Conservation (phyloP, 306 rosid genomes). For the Trichosanthes truncata region DNA sequence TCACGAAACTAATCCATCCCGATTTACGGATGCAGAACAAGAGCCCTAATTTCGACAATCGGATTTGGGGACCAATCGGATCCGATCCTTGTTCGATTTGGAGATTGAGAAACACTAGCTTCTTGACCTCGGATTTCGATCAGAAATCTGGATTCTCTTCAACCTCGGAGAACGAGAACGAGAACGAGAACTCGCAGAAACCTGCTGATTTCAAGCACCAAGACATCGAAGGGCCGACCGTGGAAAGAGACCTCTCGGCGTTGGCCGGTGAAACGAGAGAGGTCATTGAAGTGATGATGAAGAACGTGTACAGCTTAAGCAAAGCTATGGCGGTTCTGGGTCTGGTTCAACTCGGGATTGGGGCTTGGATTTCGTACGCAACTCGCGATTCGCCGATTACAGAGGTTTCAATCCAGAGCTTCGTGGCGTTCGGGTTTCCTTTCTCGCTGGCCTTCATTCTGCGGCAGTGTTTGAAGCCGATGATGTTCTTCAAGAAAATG, state of each 20-base stretch:
- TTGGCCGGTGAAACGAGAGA: slow-evolving; percentile 59
- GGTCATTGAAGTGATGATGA: slow-evolving; percentile 43
- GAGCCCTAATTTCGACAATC: slow-evolving; percentile 22
- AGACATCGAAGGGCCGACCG: slow-evolving; percentile 92
- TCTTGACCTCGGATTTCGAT: not conserved
- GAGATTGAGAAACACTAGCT: not conserved
- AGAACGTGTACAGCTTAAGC: slow-evolving; percentile 48
- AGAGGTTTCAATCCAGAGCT: slow-evolving; percentile 53
- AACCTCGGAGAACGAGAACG: not conserved
- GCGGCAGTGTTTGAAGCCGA: slow-evolving; percentile 50
- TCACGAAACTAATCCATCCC: not conserved
- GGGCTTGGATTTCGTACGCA: slow-evolving; percentile 59
- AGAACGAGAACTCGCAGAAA: slow-evolving; percentile 17
- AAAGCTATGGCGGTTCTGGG: slow-evolving; percentile 44
- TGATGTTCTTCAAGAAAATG: slow-evolving; percentile 53
- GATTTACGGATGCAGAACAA: slow-evolving; percentile 18
- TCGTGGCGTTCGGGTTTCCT: slow-evolving; percentile 67
- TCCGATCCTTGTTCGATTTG: not conserved
- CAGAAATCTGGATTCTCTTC: not conserved
- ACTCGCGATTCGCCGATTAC: slow-evolving; percentile 25
- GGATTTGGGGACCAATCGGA: not conserved
- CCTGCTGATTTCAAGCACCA: slow-evolving; percentile 65
- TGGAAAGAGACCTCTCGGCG: slow-evolving; percentile 61
- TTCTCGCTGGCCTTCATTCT: slow-evolving; percentile 60
- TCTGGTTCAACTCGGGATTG: slow-evolving; percentile 49